phyloP scores from a whole-genome alignment of 202 grass and related monocot species.

The Thinopyrum obtusiflorum region DNA sequence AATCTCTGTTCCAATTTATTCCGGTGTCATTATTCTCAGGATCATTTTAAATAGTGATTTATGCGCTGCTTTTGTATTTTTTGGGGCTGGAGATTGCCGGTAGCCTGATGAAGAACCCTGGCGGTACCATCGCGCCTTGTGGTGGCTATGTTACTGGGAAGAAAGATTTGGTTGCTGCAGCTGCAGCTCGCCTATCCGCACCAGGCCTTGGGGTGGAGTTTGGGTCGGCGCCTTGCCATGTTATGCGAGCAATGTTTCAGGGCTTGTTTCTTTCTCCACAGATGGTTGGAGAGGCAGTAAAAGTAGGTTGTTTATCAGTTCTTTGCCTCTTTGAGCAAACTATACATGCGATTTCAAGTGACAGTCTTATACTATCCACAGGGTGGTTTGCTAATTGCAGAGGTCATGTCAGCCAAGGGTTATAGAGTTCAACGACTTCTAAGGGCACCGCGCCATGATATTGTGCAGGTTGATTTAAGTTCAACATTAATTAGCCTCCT shows the following conservation, averaged over 20 bases:
- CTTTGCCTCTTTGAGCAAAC: not conserved
- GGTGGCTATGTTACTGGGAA: slow-evolving; percentile 81
- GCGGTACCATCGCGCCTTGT: too few relatives aligned
- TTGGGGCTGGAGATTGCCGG: too few relatives aligned
- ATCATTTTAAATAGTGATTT: too few relatives aligned
- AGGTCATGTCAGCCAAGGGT: slow-evolving; percentile 79
- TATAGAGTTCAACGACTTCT: slow-evolving; percentile 81
- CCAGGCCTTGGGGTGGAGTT: slow-evolving; percentile 86
- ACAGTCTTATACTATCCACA: slow-evolving; percentile 31
- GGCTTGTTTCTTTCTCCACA: slow-evolving; percentile 92
- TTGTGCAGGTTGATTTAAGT: slow-evolving; percentile 62
- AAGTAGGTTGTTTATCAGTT: slow-evolving; percentile 35
- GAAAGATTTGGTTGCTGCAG: slow-evolving; percentile 63
- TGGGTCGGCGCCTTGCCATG: slow-evolving; percentile 77
- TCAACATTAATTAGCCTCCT: not conserved
- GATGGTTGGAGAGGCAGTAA: slow-evolving; percentile 92
- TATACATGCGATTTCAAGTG: not conserved
- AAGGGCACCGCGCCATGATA: slow-evolving; percentile 61
- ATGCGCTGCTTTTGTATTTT: too few relatives aligned
- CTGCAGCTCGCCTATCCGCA: slow-evolving; percentile 77
- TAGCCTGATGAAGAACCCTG: too few relatives aligned
- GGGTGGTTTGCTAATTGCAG: slow-evolving; percentile 83
- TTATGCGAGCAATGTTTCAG: slow-evolving; percentile 82
- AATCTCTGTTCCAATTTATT: too few relatives aligned
- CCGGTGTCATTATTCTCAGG: too few relatives aligned